Conservation (phyloP, 148 eudicot species). For the Rhododendron henanense region DNA sequence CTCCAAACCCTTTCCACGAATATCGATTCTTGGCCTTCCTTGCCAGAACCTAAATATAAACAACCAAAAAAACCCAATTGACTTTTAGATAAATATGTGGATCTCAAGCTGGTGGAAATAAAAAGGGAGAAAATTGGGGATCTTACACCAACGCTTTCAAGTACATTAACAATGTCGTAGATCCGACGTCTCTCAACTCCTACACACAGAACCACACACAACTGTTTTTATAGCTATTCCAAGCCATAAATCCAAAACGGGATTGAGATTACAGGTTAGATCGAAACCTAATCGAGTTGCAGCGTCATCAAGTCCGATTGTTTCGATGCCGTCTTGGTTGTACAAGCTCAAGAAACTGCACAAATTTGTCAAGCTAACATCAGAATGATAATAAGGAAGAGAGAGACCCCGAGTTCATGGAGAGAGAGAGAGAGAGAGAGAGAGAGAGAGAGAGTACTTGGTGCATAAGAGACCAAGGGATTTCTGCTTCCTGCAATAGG, state of each 20-base stretch:
- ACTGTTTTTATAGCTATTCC: background rate
- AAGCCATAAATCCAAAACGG: background rate
- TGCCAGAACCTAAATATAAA: constrained; percentile 48
- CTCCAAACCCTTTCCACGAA: constrained; percentile 85
- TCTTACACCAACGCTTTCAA: constrained; percentile 93
- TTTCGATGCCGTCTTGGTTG: constrained; percentile 72
- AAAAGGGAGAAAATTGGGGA: background rate
- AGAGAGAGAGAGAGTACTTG: constrained; percentile 38
- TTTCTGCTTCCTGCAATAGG: constrained; percentile 80
- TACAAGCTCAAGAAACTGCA: constrained; percentile 87
- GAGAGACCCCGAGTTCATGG: background rate
- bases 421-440: background rate
- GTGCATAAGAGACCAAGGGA: constrained; percentile 91
- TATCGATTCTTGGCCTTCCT: constrained; percentile 82
- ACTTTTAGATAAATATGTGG: background rate
- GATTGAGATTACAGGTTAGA: constrained; percentile 13
- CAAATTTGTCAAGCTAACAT: background rate
- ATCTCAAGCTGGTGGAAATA: background rate
- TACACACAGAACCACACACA: constrained; percentile 20
- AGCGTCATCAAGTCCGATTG: constrained; percentile 89
- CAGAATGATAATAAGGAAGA: background rate
- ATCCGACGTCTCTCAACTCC: constrained; percentile 98
- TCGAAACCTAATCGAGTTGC: constrained; percentile 65
- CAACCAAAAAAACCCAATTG: background rate
- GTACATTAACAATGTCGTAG: constrained; percentile 93